Evolutionary conservation across 2,329 filamentous ascomycete species (phyloP), one percentile per base, ranked within the genome.

Genomic region (Ceratocystis huliohia): DNA sequence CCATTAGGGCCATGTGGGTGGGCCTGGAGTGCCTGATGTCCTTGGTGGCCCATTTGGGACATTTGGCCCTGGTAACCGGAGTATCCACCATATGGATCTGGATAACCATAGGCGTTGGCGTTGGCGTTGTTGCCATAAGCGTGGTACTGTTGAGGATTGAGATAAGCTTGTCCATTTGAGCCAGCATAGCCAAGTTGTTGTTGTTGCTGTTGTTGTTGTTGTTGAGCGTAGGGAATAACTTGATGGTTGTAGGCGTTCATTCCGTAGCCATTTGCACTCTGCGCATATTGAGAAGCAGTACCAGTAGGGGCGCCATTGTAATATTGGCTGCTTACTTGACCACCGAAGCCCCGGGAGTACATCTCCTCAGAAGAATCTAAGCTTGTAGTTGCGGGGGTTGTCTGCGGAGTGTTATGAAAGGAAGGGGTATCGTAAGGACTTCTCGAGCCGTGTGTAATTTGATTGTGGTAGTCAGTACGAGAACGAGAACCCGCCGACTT

Each of bases 331-430:
- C 50, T 37, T 22, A 50, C 50, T 48, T 68, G 67, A n/a, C 25
- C 17, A n/a, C 41, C 17, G 28, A 59, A 66, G 41, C 50, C 37
- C 78, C 75, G 78, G 71, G 72, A 74, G 69, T 77, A 75, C 73
- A 81, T 86, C n/a, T 88, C 84, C 28, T 89, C 84, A 22, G 79
- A 79, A 45, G 82, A 82, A 73, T 88, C 87, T 78, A 82, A 79
- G 74, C 81, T 88, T 78, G 84, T 82, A 66, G 83, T 78, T 70
- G 80, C 48, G 30, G 64, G 78, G 69, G 78, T 78, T 69, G 78
- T 78, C 70, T 82, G 81, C 71, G 75, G 63, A 5, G 66, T 61
- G 17, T 63, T 65, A 44, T 63, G 50, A 53, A 68, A 69, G 37
- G 65, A 59, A 17, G 67, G 50, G 25, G 50, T 17, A 22, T 62